phyloP scores from a whole-genome alignment of 257 asterid species.

The Salvia splendens region DNA sequence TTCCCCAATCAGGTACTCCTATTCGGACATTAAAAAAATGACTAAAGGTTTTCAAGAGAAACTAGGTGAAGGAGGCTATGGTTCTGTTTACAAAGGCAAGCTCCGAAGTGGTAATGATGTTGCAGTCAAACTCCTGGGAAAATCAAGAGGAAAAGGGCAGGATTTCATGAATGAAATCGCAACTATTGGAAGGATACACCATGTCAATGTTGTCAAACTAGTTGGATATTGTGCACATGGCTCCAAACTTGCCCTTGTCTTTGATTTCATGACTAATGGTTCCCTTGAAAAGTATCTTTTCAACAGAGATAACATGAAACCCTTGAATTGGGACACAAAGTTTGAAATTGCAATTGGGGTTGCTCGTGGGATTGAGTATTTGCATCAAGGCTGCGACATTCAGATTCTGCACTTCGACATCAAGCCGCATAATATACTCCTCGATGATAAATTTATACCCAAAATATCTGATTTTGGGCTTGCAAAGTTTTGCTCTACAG shows the following conservation, averaged over 20 bases:
- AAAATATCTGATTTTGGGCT: slow-evolving; percentile 36
- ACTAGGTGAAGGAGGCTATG: slow-evolving; percentile 41
- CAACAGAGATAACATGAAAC: background rate
- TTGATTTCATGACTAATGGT: slow-evolving; percentile 1
- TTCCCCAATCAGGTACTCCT: slow-evolving; percentile 37
- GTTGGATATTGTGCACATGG: slow-evolving; percentile 11
- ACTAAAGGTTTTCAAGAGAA: slow-evolving; percentile 32
- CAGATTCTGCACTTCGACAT: slow-evolving; percentile 34
- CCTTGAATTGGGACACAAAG: slow-evolving; percentile 28
- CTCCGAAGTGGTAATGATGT: slow-evolving; percentile 37
- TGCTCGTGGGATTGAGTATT: slow-evolving; percentile 37
- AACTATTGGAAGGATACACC: slow-evolving; percentile 13
- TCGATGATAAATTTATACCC: slow-evolving; percentile 29
- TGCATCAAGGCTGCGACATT: slow-evolving; percentile 31
- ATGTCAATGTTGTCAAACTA: background rate
- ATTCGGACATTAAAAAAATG: slow-evolving; percentile 34
- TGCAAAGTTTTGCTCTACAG: slow-evolving; percentile 27
- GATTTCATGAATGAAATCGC: slow-evolving; percentile 44
- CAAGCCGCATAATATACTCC: background rate
- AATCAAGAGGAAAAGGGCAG: slow-evolving; percentile 14
- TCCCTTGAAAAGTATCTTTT: background rate
- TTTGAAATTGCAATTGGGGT: slow-evolving; percentile 33
- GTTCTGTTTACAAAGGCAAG: slow-evolving; percentile 39
- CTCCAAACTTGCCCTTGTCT: background rate
- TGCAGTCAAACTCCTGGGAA: slow-evolving; percentile 37